A percentile compares a stretch with the other conserved stretches of the same genome.
Evolutionary conservation across 306 rosid genomes (phyloP).

Genomic region (Spatholobus suberectus): DNA sequence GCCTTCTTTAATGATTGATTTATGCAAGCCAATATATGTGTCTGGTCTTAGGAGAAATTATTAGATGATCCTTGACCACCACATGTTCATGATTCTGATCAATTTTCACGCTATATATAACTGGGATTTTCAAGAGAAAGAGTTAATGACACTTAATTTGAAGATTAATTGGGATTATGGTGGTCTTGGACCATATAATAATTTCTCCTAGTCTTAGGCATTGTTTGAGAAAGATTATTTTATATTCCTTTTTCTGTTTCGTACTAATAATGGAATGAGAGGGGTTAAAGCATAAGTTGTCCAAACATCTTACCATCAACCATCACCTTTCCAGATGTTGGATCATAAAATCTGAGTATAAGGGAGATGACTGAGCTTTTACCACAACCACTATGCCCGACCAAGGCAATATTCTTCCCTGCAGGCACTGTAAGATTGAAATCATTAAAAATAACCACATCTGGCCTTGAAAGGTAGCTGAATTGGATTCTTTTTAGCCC

Average conservation of each 20-base stretch:
- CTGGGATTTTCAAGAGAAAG: no score
- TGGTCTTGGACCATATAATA: no score
- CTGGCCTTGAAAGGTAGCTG: constrained; percentile 87
- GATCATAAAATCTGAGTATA: constrained; percentile 87
- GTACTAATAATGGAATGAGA: neutral
- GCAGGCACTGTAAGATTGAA: constrained; percentile 67
- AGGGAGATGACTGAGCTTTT: constrained; percentile 90
- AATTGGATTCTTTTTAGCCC: constrained; percentile 69
- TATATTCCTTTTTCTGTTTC: neutral
- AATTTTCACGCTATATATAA: no score
- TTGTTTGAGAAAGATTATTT: no score
- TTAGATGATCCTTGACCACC: no score
- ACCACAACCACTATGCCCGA: constrained; percentile 95
- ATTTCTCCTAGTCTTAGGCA: no score
- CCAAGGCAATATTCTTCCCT: constrained; percentile 77
- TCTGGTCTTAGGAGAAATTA: no score
- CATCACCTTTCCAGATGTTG: constrained; percentile 75
- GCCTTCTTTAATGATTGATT: neutral
- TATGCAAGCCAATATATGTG: neutral
- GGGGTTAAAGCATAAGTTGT: neutral
- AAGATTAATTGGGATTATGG: no score
- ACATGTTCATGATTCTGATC: no score
- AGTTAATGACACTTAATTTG: no score
- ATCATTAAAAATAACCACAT: constrained; percentile 68
- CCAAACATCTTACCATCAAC: constrained; percentile 69